Base-by-base conservation (phyloP, 371 early-diverging fungal species). In the Funneliformis caledonium region DNA sequence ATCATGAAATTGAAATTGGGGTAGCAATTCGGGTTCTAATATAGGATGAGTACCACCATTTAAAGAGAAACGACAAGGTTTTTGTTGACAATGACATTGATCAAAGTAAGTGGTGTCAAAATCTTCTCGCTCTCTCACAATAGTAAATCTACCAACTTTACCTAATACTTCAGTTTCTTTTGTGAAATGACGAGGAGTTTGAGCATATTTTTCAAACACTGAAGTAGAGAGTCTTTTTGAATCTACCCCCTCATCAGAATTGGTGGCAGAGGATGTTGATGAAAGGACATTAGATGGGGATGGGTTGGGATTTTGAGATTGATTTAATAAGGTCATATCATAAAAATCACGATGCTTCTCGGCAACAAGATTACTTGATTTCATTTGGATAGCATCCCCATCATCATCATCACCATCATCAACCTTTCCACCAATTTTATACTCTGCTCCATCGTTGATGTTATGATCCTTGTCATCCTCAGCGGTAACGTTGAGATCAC, bases 141-240 rank as follows among this genome's bases (percentile, higher is more conserved):
- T 74, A 74, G 74, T 74, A 56, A 74, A 74, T 31, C 74, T 12
- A 19, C 74, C 74, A 59, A 74, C 59, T 74, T 74, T 48, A 74
- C 59, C 56, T 11, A 74, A 60, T 19, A 74, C 74, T 74, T 74
- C 74, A 37, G 74, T 9, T 74, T 74, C 43, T 22, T 74, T 42
- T 16, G 59, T 19, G 2, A 37, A 52, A 37, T 74, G 74, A 12
- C 74, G 22, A 56, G 74, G 74, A 33, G 60, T 74, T 56, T 74
- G 33, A 52, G 74, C 74, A 56, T 33, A 74, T 22, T 37, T 19
- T 31, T 74, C 74, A 56, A 74, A 74, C 1, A 74, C 10, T 12
- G 74, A 74, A 56, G 64, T 14, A 26, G n/a, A 59, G 11, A 59
- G n/a, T 59, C 10, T 59, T 59, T 59, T 59, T 19, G n/a, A 19